phyloP scores from a whole-genome alignment of 441 rosid species.

The Euphorbia celastroides region DNA sequence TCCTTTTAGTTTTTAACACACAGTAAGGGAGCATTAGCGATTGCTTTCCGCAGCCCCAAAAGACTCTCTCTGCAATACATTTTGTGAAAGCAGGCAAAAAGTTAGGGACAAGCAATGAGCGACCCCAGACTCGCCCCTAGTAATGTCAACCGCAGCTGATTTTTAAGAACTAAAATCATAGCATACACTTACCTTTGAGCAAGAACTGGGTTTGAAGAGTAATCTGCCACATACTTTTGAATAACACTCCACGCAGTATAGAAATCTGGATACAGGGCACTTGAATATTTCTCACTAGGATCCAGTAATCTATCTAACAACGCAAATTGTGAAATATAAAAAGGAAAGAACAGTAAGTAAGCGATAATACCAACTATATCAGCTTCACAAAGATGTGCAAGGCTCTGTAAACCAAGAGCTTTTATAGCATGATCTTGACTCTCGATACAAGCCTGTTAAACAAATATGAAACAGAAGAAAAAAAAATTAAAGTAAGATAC shows the following conservation, averaged over 20 bases:
- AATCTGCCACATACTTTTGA: slow-evolving; percentile 50
- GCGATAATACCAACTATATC: slow-evolving; percentile 73
- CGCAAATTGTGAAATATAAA: background rate
- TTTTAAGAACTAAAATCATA: slow-evolving; percentile 7
- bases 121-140: no score
- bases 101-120: no score
- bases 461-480: background rate
- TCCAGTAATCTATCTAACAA: background rate
- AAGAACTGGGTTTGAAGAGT: slow-evolving; percentile 49
- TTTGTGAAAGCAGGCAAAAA: no score
- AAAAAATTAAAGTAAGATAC: slow-evolving; percentile 1
- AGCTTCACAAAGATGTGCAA: slow-evolving; percentile 92
- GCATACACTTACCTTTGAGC: slow-evolving; percentile 56
- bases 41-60: no score
- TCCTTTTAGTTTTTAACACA: no score
- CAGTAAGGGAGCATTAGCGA: no score
- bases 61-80: no score
- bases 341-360: slow-evolving; percentile 7
- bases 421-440: slow-evolving; percentile 60
- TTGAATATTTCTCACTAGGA: background rate
- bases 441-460: slow-evolving; percentile 82
- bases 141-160: slow-evolving; percentile 3
- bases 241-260: slow-evolving; percentile 95
- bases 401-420: slow-evolving; percentile 92
- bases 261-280: slow-evolving; percentile 49